Base-by-base conservation (phyloP, 208 protist species). In the Porcisia hertigi region DNA sequence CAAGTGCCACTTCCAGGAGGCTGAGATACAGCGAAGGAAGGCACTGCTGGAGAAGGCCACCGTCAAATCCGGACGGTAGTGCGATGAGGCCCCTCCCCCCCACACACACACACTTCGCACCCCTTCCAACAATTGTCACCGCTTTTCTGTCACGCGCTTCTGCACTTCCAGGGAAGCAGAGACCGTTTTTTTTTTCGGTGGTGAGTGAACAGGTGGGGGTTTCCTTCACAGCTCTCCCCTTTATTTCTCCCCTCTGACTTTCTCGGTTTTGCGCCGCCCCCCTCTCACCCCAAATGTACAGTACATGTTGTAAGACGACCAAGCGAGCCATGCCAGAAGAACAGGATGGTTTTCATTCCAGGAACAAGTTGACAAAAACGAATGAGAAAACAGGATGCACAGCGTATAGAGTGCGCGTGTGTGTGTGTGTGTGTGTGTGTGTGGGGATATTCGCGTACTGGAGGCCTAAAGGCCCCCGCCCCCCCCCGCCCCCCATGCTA, bases 11-110 rank as follows among this genome's bases (percentile, higher is more conserved):
- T 93, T 88, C 54, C 75, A 89, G 39, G 92, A 95, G 63, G 88
- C 90, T 25, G 86, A 97, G 64, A 88, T 91, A 25, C 84, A 80
- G 74, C 89, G 86, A 41, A 85, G 86, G 66, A 89, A 91, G 75
- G 92, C 80, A 34, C 39, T 83, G 69, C 62, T 86, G 23, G 90
- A 93, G 58, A 97, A 97, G 77, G 76, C 76, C 6, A 91, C 84
- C 47, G 64, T 57, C 23, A 83, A 83, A 25, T 63, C 52, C 0
- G 66, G 79, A 18, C 52, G 53, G 23, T 79, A 58, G 41, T 18
- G 58, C 25, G 25, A 20, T 23, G 57, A 25, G 0, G 12, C 52
- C 58, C 52, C 71, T 71, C 59, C 25, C 62, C n/a, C 69, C 52
- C 75, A 30, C 30, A 30, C 30, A 30, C 30, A 30, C 30, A 30